Base-by-base conservation (phyloP, 257 asterid species). In the Nicotiana knightiana region DNA sequence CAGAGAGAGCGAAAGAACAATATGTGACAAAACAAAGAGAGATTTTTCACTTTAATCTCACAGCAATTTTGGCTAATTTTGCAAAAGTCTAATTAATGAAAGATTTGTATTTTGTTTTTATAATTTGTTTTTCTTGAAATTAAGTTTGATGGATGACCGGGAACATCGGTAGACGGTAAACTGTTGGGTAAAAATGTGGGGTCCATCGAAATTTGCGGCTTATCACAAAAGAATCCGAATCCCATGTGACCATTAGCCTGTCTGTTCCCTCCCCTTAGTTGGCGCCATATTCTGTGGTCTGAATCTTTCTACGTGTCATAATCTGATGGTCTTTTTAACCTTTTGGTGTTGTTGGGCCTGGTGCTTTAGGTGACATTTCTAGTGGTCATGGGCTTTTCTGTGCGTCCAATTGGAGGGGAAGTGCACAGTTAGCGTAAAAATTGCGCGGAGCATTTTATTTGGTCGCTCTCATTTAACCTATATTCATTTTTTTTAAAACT, bases 271-370 rank as follows among this genome's bases (percentile, higher is more conserved):
- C 26, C 11, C 55, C 68, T 81, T 64, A 46, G 70, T 51, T 85
- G 77, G 86, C 87, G 85, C 87, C 90, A 84, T 85, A 67, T 86
- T 83, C 32, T 26, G 18, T 75, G 83, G 66, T 10, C 67, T 55
- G 0, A 57, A 77, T 86, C 61, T 58, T 53, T 35, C 89, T 84
- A 79, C 89, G 86, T 84, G 6, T 35, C 4, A 9, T 0, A 13
- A 9, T 35, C 8, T 67, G 76, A 67, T 61, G 33, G 4, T 17
- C 32, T 21, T 58, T n/a, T 18, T 61, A 61, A 61, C 67, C 24
- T 15, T n/a, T 35, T 67, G 76, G 17, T 18, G 3, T 37, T 68
- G 3, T 68, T 68, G 33, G 57, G 57, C 57, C 32, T 68, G 33
- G 9, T 2, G 17, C 33, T 61, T 61, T 43, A 43, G 6, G 67